Evolutionary conservation across 2,329 filamentous ascomycete species (phyloP).

Genomic region (Cercospora zeina): DNA sequence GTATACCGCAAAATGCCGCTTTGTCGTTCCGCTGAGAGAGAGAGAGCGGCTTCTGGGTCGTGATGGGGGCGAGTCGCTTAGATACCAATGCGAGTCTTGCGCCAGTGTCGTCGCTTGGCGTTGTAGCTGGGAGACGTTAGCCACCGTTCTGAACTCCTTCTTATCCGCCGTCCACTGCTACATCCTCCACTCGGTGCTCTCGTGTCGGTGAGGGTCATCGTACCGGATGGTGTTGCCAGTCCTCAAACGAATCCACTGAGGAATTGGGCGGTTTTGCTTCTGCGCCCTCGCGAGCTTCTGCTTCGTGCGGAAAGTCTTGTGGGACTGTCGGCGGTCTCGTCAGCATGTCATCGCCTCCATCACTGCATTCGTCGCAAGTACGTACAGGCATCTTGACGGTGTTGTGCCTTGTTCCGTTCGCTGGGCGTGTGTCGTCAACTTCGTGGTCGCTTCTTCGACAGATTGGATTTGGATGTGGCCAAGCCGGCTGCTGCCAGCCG

Average conservation of each 20-base stretch:
- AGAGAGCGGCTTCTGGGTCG: conserved; percentile 20
- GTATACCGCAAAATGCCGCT: conserved; percentile 15
- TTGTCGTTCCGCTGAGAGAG: conserved; percentile 23
- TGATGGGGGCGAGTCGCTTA: conserved; percentile 62
- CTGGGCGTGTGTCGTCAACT: conserved; percentile 20
- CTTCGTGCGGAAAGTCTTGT: conserved; percentile 99
- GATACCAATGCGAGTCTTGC: conserved; percentile 99
- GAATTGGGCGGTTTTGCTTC: conserved; percentile 99
- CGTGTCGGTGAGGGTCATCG: conserved; percentile 45
- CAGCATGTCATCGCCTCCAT: conserved; percentile 16
- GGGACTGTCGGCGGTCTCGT: conserved; percentile 64
- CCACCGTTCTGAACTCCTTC: conserved; percentile 4
- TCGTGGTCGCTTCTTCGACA: conserved; percentile 11
- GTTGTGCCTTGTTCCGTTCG: conserved; percentile 23
- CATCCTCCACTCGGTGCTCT: conserved; percentile 2
- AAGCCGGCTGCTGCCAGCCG: conserved; percentile 2
- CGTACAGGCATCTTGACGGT: conserved; percentile 42
- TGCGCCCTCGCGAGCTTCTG: conserved; percentile 99
- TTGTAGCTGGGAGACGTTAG: conserved; percentile 73
- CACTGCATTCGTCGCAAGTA: conserved; percentile 12
- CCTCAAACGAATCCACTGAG: conserved; percentile 98
- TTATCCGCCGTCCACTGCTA: not conserved
- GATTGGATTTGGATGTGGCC: conserved; percentile 12
- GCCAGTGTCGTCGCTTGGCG: conserved; percentile 99
- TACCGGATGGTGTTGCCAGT: conserved; percentile 99